Evolutionary conservation across 2,329 filamentous ascomycete species (phyloP).

Genomic region (Xylaria sp.): DNA sequence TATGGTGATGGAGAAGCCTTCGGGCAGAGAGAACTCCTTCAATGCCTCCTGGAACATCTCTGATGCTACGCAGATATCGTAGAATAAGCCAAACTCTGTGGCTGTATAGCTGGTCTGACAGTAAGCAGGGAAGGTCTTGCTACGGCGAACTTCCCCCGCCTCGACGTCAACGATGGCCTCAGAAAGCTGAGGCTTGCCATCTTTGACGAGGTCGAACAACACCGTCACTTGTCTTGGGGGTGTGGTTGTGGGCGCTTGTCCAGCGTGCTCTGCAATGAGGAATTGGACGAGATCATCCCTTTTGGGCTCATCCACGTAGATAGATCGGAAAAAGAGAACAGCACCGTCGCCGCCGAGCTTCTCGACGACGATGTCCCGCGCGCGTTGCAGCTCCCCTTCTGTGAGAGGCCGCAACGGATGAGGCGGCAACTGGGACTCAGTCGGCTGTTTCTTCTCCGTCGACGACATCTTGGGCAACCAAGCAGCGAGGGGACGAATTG

Average conservation of each 20-base stretch:
- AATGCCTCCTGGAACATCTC: conserved; percentile 60
- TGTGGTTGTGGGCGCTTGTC: conserved; percentile 37
- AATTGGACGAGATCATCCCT: conserved; percentile 44
- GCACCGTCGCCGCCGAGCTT: conserved; percentile 42
- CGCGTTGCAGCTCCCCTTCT: conserved; percentile 44
- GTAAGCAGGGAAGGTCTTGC: conserved; percentile 45
- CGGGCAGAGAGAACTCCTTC: conserved; percentile 59
- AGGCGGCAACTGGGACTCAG: conserved; percentile 22
- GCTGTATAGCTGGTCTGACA: conserved; percentile 54
- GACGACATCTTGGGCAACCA: conserved; percentile 26
- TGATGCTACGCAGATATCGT: conserved; percentile 56
- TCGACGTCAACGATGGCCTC: conserved; percentile 55
- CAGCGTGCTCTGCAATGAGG: conserved; percentile 48
- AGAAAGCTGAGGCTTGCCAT: conserved; percentile 49
- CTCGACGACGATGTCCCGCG: conserved; percentile 45
- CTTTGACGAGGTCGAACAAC: conserved; percentile 56
- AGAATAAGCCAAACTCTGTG: conserved; percentile 56
- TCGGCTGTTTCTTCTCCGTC: conserved; percentile 18
- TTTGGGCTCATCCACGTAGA: conserved; percentile 47
- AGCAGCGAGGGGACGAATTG: background rate
- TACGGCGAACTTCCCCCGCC: conserved; percentile 47
- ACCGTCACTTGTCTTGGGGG: conserved; percentile 59
- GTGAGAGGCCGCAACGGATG: conserved; percentile 49
- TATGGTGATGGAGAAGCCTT: conserved; percentile 57
- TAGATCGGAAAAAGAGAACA: conserved; percentile 45